A percentile compares a stretch with the other conserved stretches of the same genome.
These are phyloP conservation scores for carrot (Daucus carota) DNA, from an alignment of 129 eudicot genomes.

Conservation along the genomic window DH1_v3.0 NC_030386.2:24385501-24386000, in stretches of 20 bases:
- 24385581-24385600: constrained; percentile 59
- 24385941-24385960: constrained; percentile 52
- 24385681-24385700: constrained; percentile 67
- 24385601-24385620: constrained; percentile 50
- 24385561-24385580: constrained; percentile 62
- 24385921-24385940: constrained; percentile 47
- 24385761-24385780: constrained; percentile 44
- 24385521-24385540: constrained; percentile 36
- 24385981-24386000: constrained; percentile 46
- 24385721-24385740: constrained; percentile 32
- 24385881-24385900: constrained; percentile 46
- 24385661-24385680: constrained; percentile 49
- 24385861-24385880: constrained; percentile 52
- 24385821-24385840: constrained; percentile 57
- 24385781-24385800: constrained; percentile 47
- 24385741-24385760: constrained; percentile 42
- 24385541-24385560: constrained; percentile 49
- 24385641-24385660: constrained; percentile 54
- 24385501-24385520: constrained; percentile 44
- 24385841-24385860: constrained; percentile 42
- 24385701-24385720: constrained; percentile 34
- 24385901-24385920: constrained; percentile 51
- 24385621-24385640: constrained; percentile 64
- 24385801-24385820: constrained; percentile 44
- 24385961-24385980: constrained; percentile 40